phyloP scores from a whole-genome alignment of 495 filamentous ascomycete species.

The Penicillium macrosclerotiorum region DNA sequence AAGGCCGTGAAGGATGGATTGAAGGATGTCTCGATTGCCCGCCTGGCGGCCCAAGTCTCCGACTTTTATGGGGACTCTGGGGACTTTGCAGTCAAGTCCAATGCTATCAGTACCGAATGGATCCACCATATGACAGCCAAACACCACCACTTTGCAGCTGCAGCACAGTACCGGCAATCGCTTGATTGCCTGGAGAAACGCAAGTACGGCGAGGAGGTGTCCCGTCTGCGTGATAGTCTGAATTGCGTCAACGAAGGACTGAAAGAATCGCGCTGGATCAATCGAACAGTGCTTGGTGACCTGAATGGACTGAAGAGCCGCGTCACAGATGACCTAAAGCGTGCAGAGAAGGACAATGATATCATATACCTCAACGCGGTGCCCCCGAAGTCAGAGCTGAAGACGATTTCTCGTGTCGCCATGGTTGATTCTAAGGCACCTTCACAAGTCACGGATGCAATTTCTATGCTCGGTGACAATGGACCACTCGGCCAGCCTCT shows the following conservation, averaged over 20 bases:
- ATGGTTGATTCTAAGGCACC: conserved; percentile 85
- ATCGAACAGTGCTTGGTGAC: conserved; percentile 77
- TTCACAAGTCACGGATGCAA: conserved; percentile 76
- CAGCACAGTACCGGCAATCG: conserved; percentile 91
- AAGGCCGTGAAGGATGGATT: conserved; percentile 93
- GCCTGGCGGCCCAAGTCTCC: conserved; percentile 86
- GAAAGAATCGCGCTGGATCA: conserved; percentile 83
- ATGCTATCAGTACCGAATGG: conserved; percentile 90
- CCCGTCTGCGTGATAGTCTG: conserved; percentile 76
- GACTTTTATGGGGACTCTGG: conserved; percentile 85
- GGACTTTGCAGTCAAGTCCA: conserved; percentile 82
- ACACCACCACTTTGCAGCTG: conserved; percentile 95
- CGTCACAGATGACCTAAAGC: conserved; percentile 82
- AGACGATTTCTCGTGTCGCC: conserved; percentile 76
- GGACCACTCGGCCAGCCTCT: conserved; percentile 77
- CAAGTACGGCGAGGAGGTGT: conserved; percentile 95
- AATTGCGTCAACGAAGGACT: conserved; percentile 82
- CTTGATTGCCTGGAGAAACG: conserved; percentile 90
- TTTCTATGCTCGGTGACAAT: conserved; percentile 74
- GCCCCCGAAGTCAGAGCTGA: conserved; percentile 84
- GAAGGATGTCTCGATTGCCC: conserved; percentile 88
- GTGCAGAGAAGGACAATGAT: conserved; percentile 96
- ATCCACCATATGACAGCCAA: conserved; percentile 98
- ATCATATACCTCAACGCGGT: conserved; percentile 85
- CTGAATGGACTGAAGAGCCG: conserved; percentile 78